These are phyloP conservation scores for Diaporthe aspalathi DNA, from an alignment of 2,329 filamentous ascomycete species.

Conservation along the genomic window DNA sequence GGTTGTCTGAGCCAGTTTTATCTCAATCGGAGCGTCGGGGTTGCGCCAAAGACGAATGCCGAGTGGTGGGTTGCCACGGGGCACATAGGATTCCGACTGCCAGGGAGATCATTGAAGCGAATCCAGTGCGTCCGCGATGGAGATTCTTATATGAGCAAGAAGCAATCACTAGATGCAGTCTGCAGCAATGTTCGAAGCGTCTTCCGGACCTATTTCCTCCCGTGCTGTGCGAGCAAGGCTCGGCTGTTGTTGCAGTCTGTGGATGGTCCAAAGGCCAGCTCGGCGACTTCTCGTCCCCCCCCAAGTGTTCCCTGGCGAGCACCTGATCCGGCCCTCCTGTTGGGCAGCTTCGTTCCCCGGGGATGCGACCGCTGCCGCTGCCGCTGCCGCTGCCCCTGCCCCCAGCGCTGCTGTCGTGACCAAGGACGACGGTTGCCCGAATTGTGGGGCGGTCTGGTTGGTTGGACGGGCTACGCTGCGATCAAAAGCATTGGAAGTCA, in stretches of 20 bases:
- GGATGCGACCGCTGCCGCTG: slow-evolving; percentile 16
- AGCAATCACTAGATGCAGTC: slow-evolving; percentile 5
- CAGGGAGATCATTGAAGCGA: slow-evolving; percentile 18
- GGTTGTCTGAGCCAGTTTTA: slow-evolving; percentile 8
- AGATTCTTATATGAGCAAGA: slow-evolving; percentile 20
- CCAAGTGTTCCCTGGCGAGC: slow-evolving; percentile 3
- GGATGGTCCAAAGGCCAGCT: slow-evolving; percentile 18
- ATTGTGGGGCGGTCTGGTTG: slow-evolving; percentile 21
- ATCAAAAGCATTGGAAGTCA: slow-evolving; percentile 1
- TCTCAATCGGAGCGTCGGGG: neutral
- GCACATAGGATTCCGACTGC: neutral
- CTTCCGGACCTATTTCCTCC: neutral
- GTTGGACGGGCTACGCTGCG: neutral
- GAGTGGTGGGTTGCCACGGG: slow-evolving; percentile 28
- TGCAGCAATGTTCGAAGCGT: slow-evolving; percentile 12
- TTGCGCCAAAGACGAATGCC: slow-evolving; percentile 10
- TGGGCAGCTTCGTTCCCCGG: slow-evolving; percentile 26
- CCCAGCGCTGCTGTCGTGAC: slow-evolving; percentile 30
- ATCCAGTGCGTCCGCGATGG: slow-evolving; percentile 1
- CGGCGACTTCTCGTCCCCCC: slow-evolving; percentile 13
- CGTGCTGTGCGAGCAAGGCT: neutral
- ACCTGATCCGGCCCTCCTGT: slow-evolving; percentile 24
- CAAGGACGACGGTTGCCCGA: slow-evolving; percentile 20
- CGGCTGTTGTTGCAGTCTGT: neutral
- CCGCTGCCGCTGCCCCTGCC: too few relatives aligned